Evolutionary conservation across 257 asterid genomes (phyloP).

Genomic region (Nemophila menziesii): DNA sequence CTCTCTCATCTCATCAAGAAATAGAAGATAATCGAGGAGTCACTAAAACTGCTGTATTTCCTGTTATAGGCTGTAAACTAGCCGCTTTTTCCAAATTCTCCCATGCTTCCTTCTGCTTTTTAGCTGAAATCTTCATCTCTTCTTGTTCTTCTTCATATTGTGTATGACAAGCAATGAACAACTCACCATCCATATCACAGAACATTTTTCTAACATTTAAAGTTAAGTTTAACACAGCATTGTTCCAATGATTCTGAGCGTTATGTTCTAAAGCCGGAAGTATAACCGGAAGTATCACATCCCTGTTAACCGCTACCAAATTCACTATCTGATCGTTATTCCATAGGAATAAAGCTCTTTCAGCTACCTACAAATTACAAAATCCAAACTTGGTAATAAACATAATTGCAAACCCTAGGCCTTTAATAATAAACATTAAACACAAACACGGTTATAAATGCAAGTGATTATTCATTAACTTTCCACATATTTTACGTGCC

Average conservation of each 20-base stretch:
- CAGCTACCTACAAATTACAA: constrained; percentile 54
- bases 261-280: constrained; percentile 70
- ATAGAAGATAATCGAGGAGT: constrained; percentile 22
- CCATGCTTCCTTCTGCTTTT: constrained; percentile 51
- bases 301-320: constrained; percentile 62
- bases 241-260: constrained; percentile 71
- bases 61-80: constrained; percentile 48
- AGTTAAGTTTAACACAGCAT: constrained; percentile 54
- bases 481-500: not conserved
- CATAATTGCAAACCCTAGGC: not conserved
- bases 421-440: not conserved
- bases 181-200: constrained; percentile 59
- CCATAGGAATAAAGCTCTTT: constrained; percentile 79
- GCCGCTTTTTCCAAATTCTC: constrained; percentile 47
- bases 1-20: constrained; percentile 16
- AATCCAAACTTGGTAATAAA: not conserved
- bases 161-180: constrained; percentile 44
- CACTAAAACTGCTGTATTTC: constrained; percentile 55
- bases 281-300: constrained; percentile 56
- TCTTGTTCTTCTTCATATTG: constrained; percentile 42
- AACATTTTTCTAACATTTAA: constrained; percentile 55
- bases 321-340: constrained; percentile 59
- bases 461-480: not conserved
- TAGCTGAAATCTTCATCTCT: constrained; percentile 18
- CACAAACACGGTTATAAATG: not conserved